These are phyloP conservation scores for Parasitella parasitica DNA, from an alignment of 371 early-diverging fungal species.

Conservation along the genomic window DNA sequence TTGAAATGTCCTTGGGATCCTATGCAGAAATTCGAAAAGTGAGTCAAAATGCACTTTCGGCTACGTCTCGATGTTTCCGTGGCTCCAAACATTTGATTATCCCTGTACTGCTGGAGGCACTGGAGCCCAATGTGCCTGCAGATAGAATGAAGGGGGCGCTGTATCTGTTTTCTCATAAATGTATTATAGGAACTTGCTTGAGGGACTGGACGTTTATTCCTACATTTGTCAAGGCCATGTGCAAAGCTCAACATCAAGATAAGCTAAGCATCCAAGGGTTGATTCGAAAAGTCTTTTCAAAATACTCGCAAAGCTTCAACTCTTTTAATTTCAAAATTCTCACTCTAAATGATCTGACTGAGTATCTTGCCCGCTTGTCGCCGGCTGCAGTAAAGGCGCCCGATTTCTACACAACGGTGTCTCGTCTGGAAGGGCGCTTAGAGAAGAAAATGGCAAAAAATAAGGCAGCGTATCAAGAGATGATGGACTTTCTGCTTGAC, in stretches of 20 bases:
- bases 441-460: not conserved
- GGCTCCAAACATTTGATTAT: conserved; percentile 55
- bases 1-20: conserved; percentile 64
- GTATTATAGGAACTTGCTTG: conserved; percentile 55
- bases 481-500: conserved; percentile 39
- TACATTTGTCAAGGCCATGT: conserved; percentile 60
- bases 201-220: conserved; percentile 68
- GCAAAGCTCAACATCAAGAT: conserved; percentile 75
- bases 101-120: conserved; percentile 60
- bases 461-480: conserved; percentile 16
- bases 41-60: conserved; percentile 62
- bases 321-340: conserved; percentile 44
- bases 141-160: conserved; percentile 82
- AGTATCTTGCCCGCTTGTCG: not conserved
- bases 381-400: not conserved
- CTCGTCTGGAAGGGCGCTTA: conserved; percentile 23
- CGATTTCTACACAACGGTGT: conserved; percentile 15
- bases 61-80: conserved; percentile 56
- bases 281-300: conserved; percentile 64
- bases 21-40: conserved; percentile 77
- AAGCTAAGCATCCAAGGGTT: conserved; percentile 77
- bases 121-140: conserved; percentile 46
- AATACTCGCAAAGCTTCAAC: conserved; percentile 55
- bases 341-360: conserved; percentile 16
- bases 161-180: conserved; percentile 59